Percentiles rank a stretch among this genome's conserved stretches.
These are phyloP conservation scores for Fusarium cyanostomum DNA, from an alignment of 2,329 filamentous ascomycete species.

Conservation along the genomic window DNA sequence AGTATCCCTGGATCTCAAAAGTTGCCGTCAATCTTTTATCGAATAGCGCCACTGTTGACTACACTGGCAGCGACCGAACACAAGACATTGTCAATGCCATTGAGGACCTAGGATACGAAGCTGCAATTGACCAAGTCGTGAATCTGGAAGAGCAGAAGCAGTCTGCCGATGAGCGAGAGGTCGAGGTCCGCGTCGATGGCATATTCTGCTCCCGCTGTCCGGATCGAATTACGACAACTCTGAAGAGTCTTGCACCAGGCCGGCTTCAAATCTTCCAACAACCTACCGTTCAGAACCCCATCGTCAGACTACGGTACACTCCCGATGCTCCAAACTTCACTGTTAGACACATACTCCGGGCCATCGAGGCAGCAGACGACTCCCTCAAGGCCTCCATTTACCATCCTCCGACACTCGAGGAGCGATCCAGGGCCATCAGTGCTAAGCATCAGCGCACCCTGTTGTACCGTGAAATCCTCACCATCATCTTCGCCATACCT, in stretches of 20 bases:
- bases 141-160: conserved; percentile 55
- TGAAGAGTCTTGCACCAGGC: conserved; percentile 61
- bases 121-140: conserved; percentile 62
- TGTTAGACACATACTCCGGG: conserved; percentile 75
- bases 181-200: conserved; percentile 74
- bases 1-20: conserved; percentile 65
- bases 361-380: conserved; percentile 72
- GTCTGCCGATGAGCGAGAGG: conserved; percentile 57
- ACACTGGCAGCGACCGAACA: conserved; percentile 49
- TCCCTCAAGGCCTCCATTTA: conserved; percentile 75
- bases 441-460: conserved; percentile 74
- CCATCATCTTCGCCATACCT: conserved; percentile 76
- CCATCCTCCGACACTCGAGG: conserved; percentile 84
- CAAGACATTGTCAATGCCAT: conserved; percentile 57
- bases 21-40: conserved; percentile 71
- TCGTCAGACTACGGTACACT: conserved; percentile 75
- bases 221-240: conserved; percentile 61
- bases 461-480: conserved; percentile 74
- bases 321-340: conserved; percentile 76
- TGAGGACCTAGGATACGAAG: conserved; percentile 73
- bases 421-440: conserved; percentile 79
- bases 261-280: conserved; percentile 62
- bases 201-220: conserved; percentile 81
- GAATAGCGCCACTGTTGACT: conserved; percentile 72
- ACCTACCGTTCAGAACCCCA: conserved; percentile 69